A percentile compares a stretch with the other conserved stretches of the same genome.
Conservation (phyloP, 2,329 filamentous ascomycete genomes). For the Thermothelomyces thermophilus region DNA sequence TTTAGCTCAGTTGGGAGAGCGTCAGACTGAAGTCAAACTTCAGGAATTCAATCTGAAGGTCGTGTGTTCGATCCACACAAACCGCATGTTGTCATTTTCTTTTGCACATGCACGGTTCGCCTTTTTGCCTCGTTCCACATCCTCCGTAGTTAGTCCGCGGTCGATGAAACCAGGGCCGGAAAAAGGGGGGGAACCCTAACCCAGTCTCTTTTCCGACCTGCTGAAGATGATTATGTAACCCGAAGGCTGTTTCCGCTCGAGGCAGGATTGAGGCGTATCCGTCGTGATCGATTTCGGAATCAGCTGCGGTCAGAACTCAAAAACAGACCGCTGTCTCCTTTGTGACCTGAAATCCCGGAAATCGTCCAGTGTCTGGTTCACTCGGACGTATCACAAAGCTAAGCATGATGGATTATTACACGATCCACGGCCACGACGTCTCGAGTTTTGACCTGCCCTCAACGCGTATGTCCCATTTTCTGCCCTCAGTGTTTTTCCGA, state of each 20-base stretch:
- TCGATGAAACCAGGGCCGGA: too few relatives aligned
- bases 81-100: neutral
- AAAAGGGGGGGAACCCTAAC: neutral
- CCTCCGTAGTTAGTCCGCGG: neutral
- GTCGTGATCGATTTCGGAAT: too few relatives aligned
- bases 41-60: constrained; percentile 21
- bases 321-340: too few relatives aligned
- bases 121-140: neutral
- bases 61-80: constrained; percentile 25
- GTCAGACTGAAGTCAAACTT: constrained; percentile 19
- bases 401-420: constrained; percentile 52
- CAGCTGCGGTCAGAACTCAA: too few relatives aligned
- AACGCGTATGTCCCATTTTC: constrained; percentile 11
- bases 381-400: too few relatives aligned
- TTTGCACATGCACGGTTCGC: neutral
- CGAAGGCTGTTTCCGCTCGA: neutral
- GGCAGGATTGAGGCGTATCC: too few relatives aligned
- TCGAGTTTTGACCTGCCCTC: constrained; percentile 48
- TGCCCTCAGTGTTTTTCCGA: too few relatives aligned
- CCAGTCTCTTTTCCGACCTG: neutral
- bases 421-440: constrained; percentile 53
- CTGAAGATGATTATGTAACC: neutral
- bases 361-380: too few relatives aligned
- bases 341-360: too few relatives aligned
- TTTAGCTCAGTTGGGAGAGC: constrained; percentile 28